phyloP scores from a whole-genome alignment of 2,329 filamentous ascomycete species.

The Fusarium sp. region DNA sequence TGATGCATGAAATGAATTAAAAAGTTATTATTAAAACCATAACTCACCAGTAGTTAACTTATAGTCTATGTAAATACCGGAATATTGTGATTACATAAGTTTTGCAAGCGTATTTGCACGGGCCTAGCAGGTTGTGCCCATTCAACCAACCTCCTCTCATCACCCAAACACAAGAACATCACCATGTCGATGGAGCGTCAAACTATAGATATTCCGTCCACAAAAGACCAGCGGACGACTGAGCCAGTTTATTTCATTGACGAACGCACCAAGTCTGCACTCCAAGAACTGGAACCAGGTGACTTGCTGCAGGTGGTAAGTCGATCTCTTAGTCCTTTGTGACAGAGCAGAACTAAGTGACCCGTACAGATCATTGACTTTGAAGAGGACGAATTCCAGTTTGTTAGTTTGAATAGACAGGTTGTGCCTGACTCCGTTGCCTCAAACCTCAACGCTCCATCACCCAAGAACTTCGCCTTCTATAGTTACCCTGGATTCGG shows the following conservation, averaged over 20 bases:
- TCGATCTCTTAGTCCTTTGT: not conserved
- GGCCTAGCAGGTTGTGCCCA: no score
- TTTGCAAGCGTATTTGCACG: no score
- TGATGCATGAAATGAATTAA: not conserved
- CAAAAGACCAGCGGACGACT: not conserved
- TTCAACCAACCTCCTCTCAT: not conserved
- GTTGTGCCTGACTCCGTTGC: not conserved
- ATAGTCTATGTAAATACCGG: no score
- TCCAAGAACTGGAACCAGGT: slow-evolving; percentile 11
- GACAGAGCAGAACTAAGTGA: not conserved
- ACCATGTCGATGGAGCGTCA: slow-evolving; percentile 2
- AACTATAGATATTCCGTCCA: not conserved
- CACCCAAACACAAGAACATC: not conserved
- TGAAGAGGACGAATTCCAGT: not conserved
- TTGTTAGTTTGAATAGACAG: not conserved
- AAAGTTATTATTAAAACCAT: not conserved
- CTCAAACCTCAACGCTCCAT: not conserved
- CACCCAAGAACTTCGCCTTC: slow-evolving; percentile 1
- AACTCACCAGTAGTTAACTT: no score
- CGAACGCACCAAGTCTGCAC: not conserved
- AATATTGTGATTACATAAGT: no score
- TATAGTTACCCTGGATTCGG: slow-evolving; percentile 11
- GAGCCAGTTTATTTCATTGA: slow-evolving; percentile 3
- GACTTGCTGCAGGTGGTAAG: slow-evolving; percentile 25
- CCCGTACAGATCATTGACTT: not conserved